phyloP scores from a whole-genome alignment of 371 early-diverging fungal genomes.

The Mucor piriformis region DNA sequence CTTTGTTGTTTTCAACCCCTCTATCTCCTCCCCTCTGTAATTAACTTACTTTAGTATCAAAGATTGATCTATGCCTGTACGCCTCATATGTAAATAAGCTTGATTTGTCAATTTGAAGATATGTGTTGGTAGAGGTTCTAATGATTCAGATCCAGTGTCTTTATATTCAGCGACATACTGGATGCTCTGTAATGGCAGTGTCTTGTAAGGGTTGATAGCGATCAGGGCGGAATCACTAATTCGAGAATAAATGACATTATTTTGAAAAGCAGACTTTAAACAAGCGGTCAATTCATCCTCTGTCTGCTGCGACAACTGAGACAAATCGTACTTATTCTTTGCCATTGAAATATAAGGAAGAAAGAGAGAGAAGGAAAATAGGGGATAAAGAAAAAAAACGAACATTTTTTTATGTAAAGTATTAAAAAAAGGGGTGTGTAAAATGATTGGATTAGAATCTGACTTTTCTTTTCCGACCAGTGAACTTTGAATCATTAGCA shows the following conservation, averaged over 20 bases:
- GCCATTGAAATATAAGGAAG: neutral
- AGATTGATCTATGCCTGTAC: slow-evolving; percentile 81
- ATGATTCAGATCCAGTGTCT: slow-evolving; percentile 61
- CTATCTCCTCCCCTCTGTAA: slow-evolving; percentile 2
- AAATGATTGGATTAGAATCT: slow-evolving; percentile 61
- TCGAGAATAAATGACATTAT: slow-evolving; percentile 63
- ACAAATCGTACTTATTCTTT: slow-evolving; percentile 16
- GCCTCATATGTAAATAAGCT: slow-evolving; percentile 82
- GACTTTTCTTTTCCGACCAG: slow-evolving; percentile 89
- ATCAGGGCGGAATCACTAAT: slow-evolving; percentile 64
- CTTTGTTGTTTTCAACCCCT: slow-evolving; percentile 39
- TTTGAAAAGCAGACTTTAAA: slow-evolving; percentile 37
- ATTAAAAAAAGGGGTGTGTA: neutral
- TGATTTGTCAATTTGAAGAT: slow-evolving; percentile 78
- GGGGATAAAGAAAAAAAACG: neutral
- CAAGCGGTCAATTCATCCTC: slow-evolving; percentile 22
- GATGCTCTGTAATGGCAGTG: slow-evolving; percentile 44
- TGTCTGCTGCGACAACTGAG: slow-evolving; percentile 8
- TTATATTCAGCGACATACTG: slow-evolving; percentile 80
- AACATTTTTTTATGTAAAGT: slow-evolving; percentile 1
- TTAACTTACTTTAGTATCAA: slow-evolving; percentile 71
- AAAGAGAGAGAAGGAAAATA: slow-evolving; percentile 3
- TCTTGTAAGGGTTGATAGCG: slow-evolving; percentile 64
- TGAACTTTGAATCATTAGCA: slow-evolving; percentile 94
- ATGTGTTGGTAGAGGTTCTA: slow-evolving; percentile 70